Evolutionary conservation across 1,284 basidiomycete genomes (phyloP).

Genomic region (Sphagnurus paluster): DNA sequence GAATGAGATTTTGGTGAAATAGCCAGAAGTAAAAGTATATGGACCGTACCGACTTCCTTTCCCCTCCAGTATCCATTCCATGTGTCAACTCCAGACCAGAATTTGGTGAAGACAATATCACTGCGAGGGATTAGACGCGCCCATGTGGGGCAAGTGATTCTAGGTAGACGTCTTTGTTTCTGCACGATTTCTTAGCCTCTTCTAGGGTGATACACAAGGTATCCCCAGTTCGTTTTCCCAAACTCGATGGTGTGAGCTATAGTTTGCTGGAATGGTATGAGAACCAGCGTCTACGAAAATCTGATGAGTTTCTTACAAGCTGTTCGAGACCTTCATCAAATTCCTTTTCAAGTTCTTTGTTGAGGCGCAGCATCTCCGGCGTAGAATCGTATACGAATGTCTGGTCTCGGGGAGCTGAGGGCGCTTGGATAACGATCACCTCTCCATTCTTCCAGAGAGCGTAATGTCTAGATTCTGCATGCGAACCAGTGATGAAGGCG

Average conservation of each 20-base stretch:
- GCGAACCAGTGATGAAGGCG: slow-evolving; percentile 25
- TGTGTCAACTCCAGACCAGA: slow-evolving; percentile 23
- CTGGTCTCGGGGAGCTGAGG: no score
- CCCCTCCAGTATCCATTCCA: slow-evolving; percentile 33
- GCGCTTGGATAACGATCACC: slow-evolving; percentile 42
- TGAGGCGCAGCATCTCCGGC: neutral
- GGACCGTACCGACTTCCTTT: slow-evolving; percentile 31
- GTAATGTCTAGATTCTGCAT: slow-evolving; percentile 18
- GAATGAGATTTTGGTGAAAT: neutral
- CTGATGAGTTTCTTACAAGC: slow-evolving; percentile 17
- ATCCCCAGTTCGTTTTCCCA: slow-evolving; percentile 43
- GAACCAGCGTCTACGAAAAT: neutral
- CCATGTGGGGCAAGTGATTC: slow-evolving; percentile 31
- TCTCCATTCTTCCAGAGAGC: slow-evolving; percentile 32
- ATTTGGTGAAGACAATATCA: slow-evolving; percentile 27
- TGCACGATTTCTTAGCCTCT: slow-evolving; percentile 35
- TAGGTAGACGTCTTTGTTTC: slow-evolving; percentile 25
- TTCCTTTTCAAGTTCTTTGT: slow-evolving; percentile 4
- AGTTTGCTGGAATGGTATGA: slow-evolving; percentile 29
- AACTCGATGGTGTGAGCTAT: slow-evolving; percentile 41
- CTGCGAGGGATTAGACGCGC: slow-evolving; percentile 36
- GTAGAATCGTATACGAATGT: no score
- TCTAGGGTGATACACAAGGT: slow-evolving; percentile 34
- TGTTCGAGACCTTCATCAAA: slow-evolving; percentile 12
- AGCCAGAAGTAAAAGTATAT: neutral